Conservation (phyloP, 225 moss, liverwort and hornwort species). For the Polytrichum commune region DNA sequence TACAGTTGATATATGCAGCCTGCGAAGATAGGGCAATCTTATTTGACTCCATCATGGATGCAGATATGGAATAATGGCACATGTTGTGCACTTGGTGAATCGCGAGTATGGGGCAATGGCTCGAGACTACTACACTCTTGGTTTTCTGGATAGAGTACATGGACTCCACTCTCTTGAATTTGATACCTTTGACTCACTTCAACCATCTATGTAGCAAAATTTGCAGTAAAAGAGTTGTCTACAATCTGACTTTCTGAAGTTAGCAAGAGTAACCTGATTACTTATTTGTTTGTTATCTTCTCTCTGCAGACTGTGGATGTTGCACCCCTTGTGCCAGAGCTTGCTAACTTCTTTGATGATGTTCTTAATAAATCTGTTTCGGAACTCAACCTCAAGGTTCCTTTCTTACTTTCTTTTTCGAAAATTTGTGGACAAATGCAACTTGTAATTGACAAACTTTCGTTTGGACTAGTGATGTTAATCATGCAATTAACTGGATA, state of each 20-base stretch:
- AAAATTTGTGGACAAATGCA: no score
- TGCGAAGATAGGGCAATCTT: no score
- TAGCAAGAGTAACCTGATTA: neutral
- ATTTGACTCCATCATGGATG: no score
- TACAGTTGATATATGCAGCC: no score
- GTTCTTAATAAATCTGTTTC: conserved; percentile 68
- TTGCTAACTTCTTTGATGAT: conserved; percentile 64
- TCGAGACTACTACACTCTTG: conserved; percentile 61
- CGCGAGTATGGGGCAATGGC: conserved; percentile 73
- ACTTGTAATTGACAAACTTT: neutral
- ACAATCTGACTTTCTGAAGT: neutral
- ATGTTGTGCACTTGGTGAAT: conserved; percentile 72
- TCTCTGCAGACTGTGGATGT: conserved; percentile 53
- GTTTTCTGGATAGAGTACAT: conserved; percentile 51
- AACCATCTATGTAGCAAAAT: neutral
- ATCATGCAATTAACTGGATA: no score
- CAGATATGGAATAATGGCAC: conserved; percentile 72
- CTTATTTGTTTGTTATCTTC: conserved; percentile 5
- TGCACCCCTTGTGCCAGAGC: conserved; percentile 61
- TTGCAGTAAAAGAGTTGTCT: neutral
- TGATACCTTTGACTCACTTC: neutral
- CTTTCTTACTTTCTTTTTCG: no score
- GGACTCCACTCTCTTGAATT: neutral
- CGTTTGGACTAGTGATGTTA: no score
- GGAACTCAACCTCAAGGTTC: conserved; percentile 64